Conservation (phyloP, 2,329 filamentous ascomycete genomes). For the Neopestalotiopsis clavispora region DNA sequence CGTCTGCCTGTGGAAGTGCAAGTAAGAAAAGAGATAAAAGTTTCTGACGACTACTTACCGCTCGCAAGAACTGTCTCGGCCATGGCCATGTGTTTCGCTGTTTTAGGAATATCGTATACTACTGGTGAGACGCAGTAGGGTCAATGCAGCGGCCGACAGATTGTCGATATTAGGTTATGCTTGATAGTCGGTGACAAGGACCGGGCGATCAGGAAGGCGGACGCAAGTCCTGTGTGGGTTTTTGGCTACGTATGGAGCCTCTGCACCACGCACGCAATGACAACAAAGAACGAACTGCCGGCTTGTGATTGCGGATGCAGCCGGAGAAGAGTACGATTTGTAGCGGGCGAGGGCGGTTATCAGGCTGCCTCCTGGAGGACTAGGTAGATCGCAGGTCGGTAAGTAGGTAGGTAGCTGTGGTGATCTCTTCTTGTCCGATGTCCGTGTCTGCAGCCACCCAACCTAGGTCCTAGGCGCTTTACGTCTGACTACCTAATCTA, state of each 20-base stretch:
- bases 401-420: not conserved
- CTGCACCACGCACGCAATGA: not conserved
- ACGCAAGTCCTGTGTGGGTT: not conserved
- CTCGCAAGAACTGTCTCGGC: slow-evolving; percentile 5
- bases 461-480: too few relatives aligned
- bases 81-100: slow-evolving; percentile 11
- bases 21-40: not conserved
- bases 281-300: not conserved
- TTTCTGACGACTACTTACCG: slow-evolving; percentile 4
- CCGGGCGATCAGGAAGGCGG: not conserved
- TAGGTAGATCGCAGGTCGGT: not conserved
- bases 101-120: not conserved
- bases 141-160: slow-evolving; percentile 1
- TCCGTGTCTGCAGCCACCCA: not conserved
- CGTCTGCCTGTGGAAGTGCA: not conserved
- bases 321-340: not conserved
- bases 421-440: not conserved
- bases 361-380: not conserved
- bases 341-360: not conserved
- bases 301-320: not conserved
- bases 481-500: too few relatives aligned
- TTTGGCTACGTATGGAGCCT: not conserved
- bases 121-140: not conserved
- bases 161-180: not conserved
- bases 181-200: not conserved